Evolutionary conservation across 768 basidiomycete genomes (phyloP).

Genomic region (Obba rivulosa): DNA sequence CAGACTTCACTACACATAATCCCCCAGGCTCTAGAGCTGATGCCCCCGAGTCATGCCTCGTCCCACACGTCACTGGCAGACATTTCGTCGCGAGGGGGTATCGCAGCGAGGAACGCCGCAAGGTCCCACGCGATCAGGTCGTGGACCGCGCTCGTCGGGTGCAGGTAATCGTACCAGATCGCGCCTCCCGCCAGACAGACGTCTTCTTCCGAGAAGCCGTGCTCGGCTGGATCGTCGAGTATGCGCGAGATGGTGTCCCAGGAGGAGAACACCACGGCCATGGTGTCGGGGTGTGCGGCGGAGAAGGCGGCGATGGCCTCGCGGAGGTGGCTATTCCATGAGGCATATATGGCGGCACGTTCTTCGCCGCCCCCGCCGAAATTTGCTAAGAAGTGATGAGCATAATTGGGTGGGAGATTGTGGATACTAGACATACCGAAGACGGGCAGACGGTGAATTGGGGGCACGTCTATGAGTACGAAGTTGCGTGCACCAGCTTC

Average conservation of each 20-base stretch:
- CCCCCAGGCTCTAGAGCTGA: too few species aligned
- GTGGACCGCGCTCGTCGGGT: conserved; percentile 47
- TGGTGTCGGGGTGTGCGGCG: conserved; percentile 35
- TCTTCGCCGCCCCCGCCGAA: neutral
- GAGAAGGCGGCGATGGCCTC: conserved; percentile 31
- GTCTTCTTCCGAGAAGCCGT: conserved; percentile 33
- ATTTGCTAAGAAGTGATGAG: neutral
- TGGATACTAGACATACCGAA: conserved; percentile 52
- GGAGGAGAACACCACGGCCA: conserved; percentile 44
- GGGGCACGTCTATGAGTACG: neutral
- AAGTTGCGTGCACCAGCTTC: neutral
- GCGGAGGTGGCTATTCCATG: conserved; percentile 42
- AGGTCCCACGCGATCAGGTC: conserved; percentile 38
- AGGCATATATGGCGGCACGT: conserved; percentile 7
- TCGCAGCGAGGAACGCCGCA: conserved; percentile 24
- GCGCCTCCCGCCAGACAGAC: conserved; percentile 27
- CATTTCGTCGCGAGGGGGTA: too few species aligned
- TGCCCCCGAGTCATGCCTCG: too few species aligned
- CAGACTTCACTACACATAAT: too few species aligned
- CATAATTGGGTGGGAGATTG: conserved; percentile 28
- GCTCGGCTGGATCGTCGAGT: conserved; percentile 36
- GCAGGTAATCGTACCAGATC: conserved; percentile 47
- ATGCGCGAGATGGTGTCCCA: conserved; percentile 39
- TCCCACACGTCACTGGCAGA: too few species aligned
- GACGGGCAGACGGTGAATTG: conserved; percentile 36